A percentile compares a stretch with the other conserved stretches of the same genome.
Conservation (phyloP, 352 stramenopile genomes). For the Pythium phragmiticola region DNA sequence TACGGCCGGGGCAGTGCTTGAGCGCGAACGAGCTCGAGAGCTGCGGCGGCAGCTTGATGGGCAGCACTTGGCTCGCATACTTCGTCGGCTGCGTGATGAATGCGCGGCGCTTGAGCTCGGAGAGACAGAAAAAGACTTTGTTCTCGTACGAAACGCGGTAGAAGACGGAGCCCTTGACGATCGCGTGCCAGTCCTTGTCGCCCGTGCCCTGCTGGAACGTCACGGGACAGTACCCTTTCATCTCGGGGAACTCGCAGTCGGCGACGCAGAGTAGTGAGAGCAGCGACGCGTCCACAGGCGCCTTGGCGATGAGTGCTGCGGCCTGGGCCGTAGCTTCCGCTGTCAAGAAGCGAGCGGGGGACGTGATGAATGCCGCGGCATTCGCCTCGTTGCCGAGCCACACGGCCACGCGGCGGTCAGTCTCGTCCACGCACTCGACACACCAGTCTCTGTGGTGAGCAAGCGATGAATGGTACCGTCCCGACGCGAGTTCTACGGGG, state of each 20-base stretch:
- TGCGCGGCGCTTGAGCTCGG: slow-evolving; percentile 37
- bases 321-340: slow-evolving; percentile 35
- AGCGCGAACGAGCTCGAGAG: slow-evolving; percentile 31
- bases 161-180: slow-evolving; percentile 59
- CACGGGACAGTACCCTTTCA: slow-evolving; percentile 76
- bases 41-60: slow-evolving; percentile 64
- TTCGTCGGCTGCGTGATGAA: slow-evolving; percentile 49
- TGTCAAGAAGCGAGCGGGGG: slow-evolving; percentile 37
- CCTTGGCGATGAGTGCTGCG: slow-evolving; percentile 30
- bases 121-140: slow-evolving; percentile 62
- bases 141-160: slow-evolving; percentile 57
- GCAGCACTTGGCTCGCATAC: slow-evolving; percentile 46
- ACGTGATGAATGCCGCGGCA: slow-evolving; percentile 32
- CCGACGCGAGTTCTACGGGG: slow-evolving; percentile 48
- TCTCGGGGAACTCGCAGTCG: slow-evolving; percentile 68
- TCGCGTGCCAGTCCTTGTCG: slow-evolving; percentile 41
- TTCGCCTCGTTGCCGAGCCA: slow-evolving; percentile 46
- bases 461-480: slow-evolving; percentile 35
- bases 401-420: slow-evolving; percentile 18
- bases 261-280: slow-evolving; percentile 57
- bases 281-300: slow-evolving; percentile 59
- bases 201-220: slow-evolving; percentile 44
- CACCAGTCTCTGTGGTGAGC: slow-evolving; percentile 35
- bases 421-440: slow-evolving; percentile 35
- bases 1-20: slow-evolving; percentile 51